Evolutionary conservation across 2,329 filamentous ascomycete genomes (phyloP), one percentile per base, ranked within the genome.

Genomic region (Dactylellina parvicollis): DNA sequence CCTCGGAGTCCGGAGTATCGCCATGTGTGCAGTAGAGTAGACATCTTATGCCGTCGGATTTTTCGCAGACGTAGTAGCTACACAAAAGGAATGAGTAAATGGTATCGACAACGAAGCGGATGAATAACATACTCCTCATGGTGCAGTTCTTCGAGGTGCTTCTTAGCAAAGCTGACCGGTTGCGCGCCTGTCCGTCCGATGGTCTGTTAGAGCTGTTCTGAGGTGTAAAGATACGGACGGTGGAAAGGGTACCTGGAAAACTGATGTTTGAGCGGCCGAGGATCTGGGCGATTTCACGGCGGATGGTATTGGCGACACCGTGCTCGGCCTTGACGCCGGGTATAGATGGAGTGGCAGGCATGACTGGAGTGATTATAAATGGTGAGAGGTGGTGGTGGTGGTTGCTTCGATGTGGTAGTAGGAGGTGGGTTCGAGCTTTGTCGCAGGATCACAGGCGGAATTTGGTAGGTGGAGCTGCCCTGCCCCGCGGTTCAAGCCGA

Each of bases 31-130:
- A 88, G 83, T 96, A 98, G 76, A 99, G 87, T n/a, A 99, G 86
- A 80, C 96, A 97, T 75, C 95, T 89, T 75, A 98, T 92, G 61
- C 95, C 95, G 80, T 99, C 95, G 0, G 94, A 96, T 83, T 99
- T 99, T 82, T 99, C 95, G 84, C 94, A 97, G 76, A 99, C 90
- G 80, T 93, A 99, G 83, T 98, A 99, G 81, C 88, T 90, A 49
- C 2, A 54, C 10, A n/a, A 16, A 16, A 10, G 47, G 5, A 50
- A 26, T 28, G 8, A 64, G 12, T 22, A 26, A 62, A 52, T n/a
- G 40, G 20, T 22, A 3, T 26, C 24, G 36, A 26, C 16, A 38
- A 10, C 36, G 28, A 30, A 36, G 18, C 10, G 32, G 32, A n/a
- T 34, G 26, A 26, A 16, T 18, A 16, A 80, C 85, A 76, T 81